phyloP scores from a whole-genome alignment of 441 rosid genomes.

The Cnidoscolus chayamansa region DNA sequence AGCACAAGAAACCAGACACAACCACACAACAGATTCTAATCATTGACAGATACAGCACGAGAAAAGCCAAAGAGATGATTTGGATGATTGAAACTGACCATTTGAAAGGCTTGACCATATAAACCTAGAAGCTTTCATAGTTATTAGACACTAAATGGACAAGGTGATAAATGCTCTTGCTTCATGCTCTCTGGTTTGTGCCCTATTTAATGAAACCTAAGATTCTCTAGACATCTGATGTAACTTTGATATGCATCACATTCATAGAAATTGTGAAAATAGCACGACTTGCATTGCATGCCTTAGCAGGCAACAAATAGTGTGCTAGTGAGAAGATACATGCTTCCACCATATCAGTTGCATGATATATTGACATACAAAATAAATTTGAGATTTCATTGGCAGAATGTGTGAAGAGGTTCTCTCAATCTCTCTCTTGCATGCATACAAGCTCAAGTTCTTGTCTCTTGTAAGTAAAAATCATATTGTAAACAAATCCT shows the following conservation, averaged over 20 bases:
- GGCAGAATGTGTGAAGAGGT: background rate
- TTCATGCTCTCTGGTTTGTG: background rate
- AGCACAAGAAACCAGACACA: conserved; percentile 8
- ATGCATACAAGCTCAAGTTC: background rate
- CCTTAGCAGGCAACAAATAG: background rate
- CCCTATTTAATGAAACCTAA: background rate
- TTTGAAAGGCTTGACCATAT: background rate
- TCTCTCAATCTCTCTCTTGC: background rate
- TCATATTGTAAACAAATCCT: background rate
- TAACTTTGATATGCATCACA: background rate
- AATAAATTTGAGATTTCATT: background rate
- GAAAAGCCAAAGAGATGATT: background rate
- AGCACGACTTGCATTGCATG: background rate
- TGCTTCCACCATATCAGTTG: background rate
- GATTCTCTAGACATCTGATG: background rate
- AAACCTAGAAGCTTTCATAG: background rate
- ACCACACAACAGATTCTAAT: background rate
- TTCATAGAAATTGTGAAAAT: background rate
- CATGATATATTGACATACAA: background rate
- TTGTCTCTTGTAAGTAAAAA: background rate
- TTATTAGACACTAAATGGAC: background rate
- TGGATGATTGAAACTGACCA: background rate
- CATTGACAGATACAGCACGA: background rate
- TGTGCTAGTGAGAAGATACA: background rate
- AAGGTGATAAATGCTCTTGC: background rate